Conservation (phyloP, 164 flowering plant genomes). For the Hamamelis virginiana region DNA sequence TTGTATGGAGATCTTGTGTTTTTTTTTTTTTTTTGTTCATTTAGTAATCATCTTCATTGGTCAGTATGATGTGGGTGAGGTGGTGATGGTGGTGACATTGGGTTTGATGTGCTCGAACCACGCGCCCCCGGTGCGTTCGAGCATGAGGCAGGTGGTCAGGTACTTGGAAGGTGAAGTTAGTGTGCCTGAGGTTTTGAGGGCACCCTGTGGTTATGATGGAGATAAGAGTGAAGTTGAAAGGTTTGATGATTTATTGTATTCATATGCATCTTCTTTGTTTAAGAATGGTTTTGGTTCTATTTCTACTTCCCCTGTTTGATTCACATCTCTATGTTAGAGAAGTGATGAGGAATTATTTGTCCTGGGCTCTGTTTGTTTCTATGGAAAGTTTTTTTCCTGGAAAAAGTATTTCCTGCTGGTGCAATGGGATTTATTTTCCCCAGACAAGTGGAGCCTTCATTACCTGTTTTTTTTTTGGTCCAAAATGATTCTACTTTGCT, state of each 20-base stretch:
- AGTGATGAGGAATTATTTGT: neutral
- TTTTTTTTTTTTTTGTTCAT: too few relatives aligned
- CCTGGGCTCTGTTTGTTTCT: too few relatives aligned
- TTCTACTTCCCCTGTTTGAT: slow-evolving; percentile 26
- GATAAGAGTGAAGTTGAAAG: slow-evolving; percentile 7
- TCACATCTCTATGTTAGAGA: slow-evolving; percentile 17
- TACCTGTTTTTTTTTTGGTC: too few relatives aligned
- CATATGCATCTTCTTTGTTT: slow-evolving; percentile 32
- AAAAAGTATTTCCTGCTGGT: too few relatives aligned
- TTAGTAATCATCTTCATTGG: too few relatives aligned
- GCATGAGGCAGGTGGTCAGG: slow-evolving; percentile 52
- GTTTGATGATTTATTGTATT: slow-evolving; percentile 31
- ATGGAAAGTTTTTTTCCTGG: too few relatives aligned
- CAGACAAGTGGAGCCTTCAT: too few relatives aligned
- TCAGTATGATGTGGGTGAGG: slow-evolving; percentile 33
- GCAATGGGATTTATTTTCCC: too few relatives aligned
- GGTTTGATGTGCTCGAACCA: slow-evolving; percentile 53
- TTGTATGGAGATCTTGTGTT: too few relatives aligned
- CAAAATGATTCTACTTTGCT: neutral
- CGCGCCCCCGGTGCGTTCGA: slow-evolving; percentile 32
- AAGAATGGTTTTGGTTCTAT: slow-evolving; percentile 22
- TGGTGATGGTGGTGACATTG: slow-evolving; percentile 36
- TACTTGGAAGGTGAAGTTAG: slow-evolving; percentile 43
- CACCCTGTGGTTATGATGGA: slow-evolving; percentile 12
- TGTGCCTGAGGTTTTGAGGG: slow-evolving; percentile 24